Evolutionary conservation across 108 stramenopile genomes (phyloP).

Genomic region (Nitzschia palea): DNA sequence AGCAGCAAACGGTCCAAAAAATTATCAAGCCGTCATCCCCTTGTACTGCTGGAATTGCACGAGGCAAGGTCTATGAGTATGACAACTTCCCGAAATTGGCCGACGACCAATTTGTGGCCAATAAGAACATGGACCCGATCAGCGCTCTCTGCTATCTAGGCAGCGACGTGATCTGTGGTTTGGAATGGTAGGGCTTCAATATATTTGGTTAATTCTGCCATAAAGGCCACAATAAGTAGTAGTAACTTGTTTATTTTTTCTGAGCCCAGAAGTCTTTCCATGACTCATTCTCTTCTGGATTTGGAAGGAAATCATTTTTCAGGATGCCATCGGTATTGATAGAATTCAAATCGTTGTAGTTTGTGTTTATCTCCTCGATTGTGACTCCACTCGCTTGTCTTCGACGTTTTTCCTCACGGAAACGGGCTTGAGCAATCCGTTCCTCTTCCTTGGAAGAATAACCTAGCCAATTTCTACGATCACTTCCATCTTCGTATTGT

Average conservation of each 20-base stretch:
- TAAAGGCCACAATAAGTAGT: no score
- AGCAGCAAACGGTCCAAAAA: slow-evolving; percentile 1
- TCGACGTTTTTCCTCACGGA: slow-evolving; percentile 24
- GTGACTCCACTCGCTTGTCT: slow-evolving; percentile 4
- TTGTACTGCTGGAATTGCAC: slow-evolving; percentile 5
- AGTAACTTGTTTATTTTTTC: not conserved
- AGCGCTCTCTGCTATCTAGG: slow-evolving; percentile 22
- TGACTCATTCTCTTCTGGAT: slow-evolving; percentile 8
- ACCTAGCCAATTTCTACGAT: slow-evolving; percentile 73
- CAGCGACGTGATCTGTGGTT: slow-evolving; percentile 3
- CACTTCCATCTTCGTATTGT: slow-evolving; percentile 39
- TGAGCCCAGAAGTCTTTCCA: slow-evolving; percentile 19
- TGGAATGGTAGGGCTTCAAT: not conserved
- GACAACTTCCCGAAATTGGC: slow-evolving; percentile 12
- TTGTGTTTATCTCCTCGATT: slow-evolving; percentile 23
- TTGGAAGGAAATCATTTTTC: slow-evolving; percentile 2
- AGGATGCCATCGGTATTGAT: slow-evolving; percentile 1
- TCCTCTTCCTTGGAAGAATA: slow-evolving; percentile 67
- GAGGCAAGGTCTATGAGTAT: not conserved
- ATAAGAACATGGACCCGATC: slow-evolving; percentile 19
- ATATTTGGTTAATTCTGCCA: no score
- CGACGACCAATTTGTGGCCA: slow-evolving; percentile 10
- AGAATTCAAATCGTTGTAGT: slow-evolving; percentile 28
- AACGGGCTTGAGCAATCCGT: slow-evolving; percentile 35
- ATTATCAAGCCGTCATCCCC: slow-evolving; percentile 15